Evolutionary conservation across 805 yeast genomes (phyloP).

Genomic region (Monosporozyma servazzii): DNA sequence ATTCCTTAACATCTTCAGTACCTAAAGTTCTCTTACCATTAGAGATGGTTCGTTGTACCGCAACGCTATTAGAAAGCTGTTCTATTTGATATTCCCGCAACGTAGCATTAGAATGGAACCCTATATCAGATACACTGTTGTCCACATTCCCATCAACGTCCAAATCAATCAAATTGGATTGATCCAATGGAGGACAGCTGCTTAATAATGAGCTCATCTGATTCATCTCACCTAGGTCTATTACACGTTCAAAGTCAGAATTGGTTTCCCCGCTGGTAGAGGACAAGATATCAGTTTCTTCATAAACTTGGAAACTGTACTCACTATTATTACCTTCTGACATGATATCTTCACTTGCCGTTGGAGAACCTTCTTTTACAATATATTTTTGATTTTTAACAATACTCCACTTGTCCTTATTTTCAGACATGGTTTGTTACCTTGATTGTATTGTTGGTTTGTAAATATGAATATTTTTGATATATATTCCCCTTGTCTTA

Average conservation of each 20-base stretch:
- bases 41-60: background rate
- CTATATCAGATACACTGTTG: background rate
- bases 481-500: no score
- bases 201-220: background rate
- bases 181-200: background rate
- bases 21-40: background rate
- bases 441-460: background rate
- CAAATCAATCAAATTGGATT: background rate
- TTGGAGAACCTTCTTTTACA: background rate
- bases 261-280: conserved; percentile 15
- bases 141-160: background rate
- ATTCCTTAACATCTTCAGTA: background rate
- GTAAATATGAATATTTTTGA: no score
- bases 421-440: background rate
- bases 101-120: background rate
- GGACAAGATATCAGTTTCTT: conserved; percentile 15
- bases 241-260: background rate
- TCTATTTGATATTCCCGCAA: background rate
- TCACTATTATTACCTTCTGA: background rate
- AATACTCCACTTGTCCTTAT: conserved; percentile 1
- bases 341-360: background rate
- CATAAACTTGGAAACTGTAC: conserved; percentile 3
- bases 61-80: background rate
- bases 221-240: background rate
- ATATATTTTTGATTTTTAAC: background rate